Conservation (phyloP, 805 yeast species). For the Candida succiphila region DNA sequence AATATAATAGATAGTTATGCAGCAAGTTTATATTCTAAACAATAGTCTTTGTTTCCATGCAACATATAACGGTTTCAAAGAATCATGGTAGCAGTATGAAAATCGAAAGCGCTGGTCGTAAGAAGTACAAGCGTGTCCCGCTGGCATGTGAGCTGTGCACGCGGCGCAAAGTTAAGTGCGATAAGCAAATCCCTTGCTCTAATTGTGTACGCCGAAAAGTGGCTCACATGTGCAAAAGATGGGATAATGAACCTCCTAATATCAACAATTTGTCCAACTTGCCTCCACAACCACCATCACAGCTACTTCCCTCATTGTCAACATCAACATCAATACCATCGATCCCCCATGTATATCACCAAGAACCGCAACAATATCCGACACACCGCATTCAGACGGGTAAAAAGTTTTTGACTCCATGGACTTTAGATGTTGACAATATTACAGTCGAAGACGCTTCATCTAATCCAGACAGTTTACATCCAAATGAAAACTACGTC, state of each 20-base stretch:
- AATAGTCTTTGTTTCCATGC: too few relatives aligned
- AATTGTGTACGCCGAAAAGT: conserved; percentile 11
- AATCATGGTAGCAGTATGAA: too few relatives aligned
- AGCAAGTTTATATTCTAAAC: too few relatives aligned
- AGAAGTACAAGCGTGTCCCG: conserved; percentile 5
- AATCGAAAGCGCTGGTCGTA: too few relatives aligned
- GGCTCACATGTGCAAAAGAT: background rate
- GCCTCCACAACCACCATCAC: too few relatives aligned
- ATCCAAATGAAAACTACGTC: background rate
- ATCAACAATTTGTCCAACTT: too few relatives aligned
- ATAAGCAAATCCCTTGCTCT: conserved; percentile 14
- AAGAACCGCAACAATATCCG: background rate
- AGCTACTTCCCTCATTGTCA: too few relatives aligned
- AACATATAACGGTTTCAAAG: too few relatives aligned
- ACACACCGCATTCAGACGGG: background rate
- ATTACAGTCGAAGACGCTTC: conserved; percentile 1
- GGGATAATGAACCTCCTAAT: too few relatives aligned
- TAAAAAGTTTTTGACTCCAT: background rate
- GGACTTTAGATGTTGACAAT: background rate
- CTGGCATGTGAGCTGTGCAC: conserved; percentile 14
- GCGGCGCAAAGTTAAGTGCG: conserved; percentile 14
- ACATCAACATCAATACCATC: conserved; percentile 10
- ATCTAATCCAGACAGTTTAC: background rate
- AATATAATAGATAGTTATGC: too few relatives aligned
- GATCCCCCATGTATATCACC: too few relatives aligned